Evolutionary conservation across 345 rosid genomes (phyloP).

Genomic region (Geranium rotundifolium): DNA sequence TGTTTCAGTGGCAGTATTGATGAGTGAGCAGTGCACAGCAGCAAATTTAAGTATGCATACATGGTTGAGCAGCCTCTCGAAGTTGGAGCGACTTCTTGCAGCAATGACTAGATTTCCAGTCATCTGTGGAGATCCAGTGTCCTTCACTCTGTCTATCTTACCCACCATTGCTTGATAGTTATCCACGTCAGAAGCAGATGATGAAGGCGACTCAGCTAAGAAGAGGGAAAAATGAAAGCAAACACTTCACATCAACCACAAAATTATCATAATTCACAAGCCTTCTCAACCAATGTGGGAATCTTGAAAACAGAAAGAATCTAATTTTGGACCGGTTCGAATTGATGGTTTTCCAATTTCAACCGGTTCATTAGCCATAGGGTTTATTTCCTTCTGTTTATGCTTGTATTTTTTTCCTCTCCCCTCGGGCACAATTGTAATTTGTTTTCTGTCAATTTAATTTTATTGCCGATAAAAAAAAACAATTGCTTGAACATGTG

Average conservation of each 20-base stretch:
- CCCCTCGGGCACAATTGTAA: no score
- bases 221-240: background rate
- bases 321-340: no score
- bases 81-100: constrained; percentile 3
- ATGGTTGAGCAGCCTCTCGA: constrained; percentile 8
- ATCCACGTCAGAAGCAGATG: constrained; percentile 12
- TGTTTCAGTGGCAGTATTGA: background rate
- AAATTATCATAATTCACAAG: background rate
- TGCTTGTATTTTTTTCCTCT: no score
- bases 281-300: no score
- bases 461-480: no score
- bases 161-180: constrained; percentile 4
- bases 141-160: constrained; percentile 2
- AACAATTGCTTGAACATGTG: background rate
- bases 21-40: background rate
- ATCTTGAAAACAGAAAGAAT: no score
- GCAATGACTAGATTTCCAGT: constrained; percentile 4
- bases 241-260: background rate
- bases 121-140: background rate
- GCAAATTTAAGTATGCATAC: constrained; percentile 4
- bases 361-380: no score
- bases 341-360: no score
- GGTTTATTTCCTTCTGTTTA: no score
- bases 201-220: constrained; percentile 13
- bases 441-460: no score